Conservation (phyloP, 768 basidiomycete genomes). For the Mrakia blollopis region DNA sequence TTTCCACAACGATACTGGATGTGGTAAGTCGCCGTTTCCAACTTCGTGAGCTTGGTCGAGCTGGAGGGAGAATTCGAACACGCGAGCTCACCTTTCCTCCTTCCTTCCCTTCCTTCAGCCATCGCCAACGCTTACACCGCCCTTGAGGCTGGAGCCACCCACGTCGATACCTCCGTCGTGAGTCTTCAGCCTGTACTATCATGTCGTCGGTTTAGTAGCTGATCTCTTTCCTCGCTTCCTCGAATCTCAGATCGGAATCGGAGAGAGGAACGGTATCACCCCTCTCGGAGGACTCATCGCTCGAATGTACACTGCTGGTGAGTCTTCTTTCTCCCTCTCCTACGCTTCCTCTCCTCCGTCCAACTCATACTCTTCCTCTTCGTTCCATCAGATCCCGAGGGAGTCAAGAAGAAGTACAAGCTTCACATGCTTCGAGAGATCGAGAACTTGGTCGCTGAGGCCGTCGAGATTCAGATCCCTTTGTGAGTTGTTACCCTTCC, state of each 20-base stretch:
- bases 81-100: too few relatives aligned
- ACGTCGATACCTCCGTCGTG: conserved; percentile 81
- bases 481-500: conserved; percentile 53
- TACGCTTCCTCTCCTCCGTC: neutral
- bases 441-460: conserved; percentile 97
- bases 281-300: conserved; percentile 95
- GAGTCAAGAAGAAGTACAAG: conserved; percentile 99
- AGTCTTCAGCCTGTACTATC: neutral
- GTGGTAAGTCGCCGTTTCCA: conserved; percentile 41
- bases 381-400: conserved; percentile 80
- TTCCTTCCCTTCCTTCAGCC: conserved; percentile 40
- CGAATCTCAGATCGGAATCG: conserved; percentile 75
- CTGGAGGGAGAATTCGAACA: too few relatives aligned
- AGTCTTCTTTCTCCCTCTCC: neutral
- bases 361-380: conserved; percentile 39
- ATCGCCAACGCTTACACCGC: conserved; percentile 98
- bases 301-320: conserved; percentile 54
- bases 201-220: neutral
- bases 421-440: conserved; percentile 94
- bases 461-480: conserved; percentile 94
- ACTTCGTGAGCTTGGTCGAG: too few relatives aligned
- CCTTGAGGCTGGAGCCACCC: conserved; percentile 96
- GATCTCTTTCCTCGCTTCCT: neutral
- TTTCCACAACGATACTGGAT: conserved; percentile 89
- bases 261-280: conserved; percentile 98